Percentiles rank a stretch among this genome's conserved stretches.
phyloP scores from a whole-genome alignment of 164 flowering plant genomes.

The Macadamia integrifolia region DNA sequence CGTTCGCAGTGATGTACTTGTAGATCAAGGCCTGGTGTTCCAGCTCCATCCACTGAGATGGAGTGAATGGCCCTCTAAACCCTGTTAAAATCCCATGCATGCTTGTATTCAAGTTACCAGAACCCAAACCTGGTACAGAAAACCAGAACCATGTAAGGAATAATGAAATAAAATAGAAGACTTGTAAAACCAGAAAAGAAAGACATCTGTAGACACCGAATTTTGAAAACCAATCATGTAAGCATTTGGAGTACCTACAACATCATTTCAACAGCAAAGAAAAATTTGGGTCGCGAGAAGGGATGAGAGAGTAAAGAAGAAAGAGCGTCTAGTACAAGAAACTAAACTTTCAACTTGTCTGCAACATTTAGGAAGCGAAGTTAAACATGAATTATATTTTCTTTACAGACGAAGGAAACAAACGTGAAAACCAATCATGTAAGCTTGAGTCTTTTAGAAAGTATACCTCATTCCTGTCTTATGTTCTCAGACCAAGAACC shows the following conservation, averaged over 20 bases:
- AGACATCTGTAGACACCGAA: no score
- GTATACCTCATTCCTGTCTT: not conserved
- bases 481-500: not conserved
- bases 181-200: not conserved
- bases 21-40: slow-evolving; percentile 91
- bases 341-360: not conserved
- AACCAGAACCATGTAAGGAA: not conserved
- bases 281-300: not conserved
- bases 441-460: no score
- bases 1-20: slow-evolving; percentile 70
- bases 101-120: slow-evolving; percentile 38
- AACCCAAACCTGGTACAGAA: slow-evolving; percentile 36
- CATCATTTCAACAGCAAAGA: no score
- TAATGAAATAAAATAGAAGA: not conserved
- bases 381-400: slow-evolving; percentile 5
- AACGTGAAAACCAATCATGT: not conserved
- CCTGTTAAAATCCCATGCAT: slow-evolving; percentile 49
- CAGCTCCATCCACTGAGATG: slow-evolving; percentile 88
- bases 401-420: not conserved
- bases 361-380: slow-evolving; percentile 18
- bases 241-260: no score
- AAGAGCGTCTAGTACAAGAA: not conserved
- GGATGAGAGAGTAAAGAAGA: slow-evolving; percentile 1
- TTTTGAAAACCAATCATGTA: no score
- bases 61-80: slow-evolving; percentile 72